These are phyloP conservation scores for Coniferiporia sulphurascens DNA, from an alignment of 1,284 basidiomycete species.

Conservation along the genomic window DNA sequence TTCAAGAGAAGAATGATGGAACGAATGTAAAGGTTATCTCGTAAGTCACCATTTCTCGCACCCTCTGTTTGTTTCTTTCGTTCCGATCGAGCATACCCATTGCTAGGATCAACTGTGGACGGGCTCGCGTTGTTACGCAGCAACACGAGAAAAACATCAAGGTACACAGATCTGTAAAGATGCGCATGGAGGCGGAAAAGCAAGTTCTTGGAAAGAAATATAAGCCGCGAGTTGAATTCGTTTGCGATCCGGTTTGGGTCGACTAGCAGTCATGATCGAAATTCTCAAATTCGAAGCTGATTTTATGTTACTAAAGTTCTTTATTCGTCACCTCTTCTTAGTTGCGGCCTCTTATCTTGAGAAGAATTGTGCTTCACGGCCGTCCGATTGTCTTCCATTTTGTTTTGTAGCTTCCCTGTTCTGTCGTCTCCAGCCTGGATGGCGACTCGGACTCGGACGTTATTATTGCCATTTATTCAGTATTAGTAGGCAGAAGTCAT, in stretches of 20 bases:
- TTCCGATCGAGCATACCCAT: background rate
- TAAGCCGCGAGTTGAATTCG: conserved; percentile 9
- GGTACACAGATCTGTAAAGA: conserved; percentile 12
- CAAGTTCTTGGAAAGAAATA: conserved; percentile 7
- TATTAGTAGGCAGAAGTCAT: no score
- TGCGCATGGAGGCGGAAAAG: conserved; percentile 14
- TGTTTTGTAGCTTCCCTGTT: no score
- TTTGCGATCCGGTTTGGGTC: conserved; percentile 11
- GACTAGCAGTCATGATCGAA: no score
- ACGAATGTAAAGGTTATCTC: conserved; percentile 6
- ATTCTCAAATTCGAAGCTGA: no score
- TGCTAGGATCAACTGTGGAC: conserved; percentile 6
- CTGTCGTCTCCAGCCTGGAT: no score
- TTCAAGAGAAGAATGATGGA: conserved; percentile 2
- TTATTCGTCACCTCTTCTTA: no score
- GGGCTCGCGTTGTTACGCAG: conserved; percentile 7
- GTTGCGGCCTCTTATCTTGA: no score
- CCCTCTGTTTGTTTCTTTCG: background rate
- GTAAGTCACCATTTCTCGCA: background rate
- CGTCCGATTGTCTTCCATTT: no score
- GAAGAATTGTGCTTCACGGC: no score
- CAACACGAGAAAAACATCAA: conserved; percentile 7
- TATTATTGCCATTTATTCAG: no score
- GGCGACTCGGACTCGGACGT: no score
- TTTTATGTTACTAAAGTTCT: no score